Evolutionary conservation across 1,284 basidiomycete species (phyloP), one percentile per base, ranked within the genome.

Genomic region (Fomes fomentarius): DNA sequence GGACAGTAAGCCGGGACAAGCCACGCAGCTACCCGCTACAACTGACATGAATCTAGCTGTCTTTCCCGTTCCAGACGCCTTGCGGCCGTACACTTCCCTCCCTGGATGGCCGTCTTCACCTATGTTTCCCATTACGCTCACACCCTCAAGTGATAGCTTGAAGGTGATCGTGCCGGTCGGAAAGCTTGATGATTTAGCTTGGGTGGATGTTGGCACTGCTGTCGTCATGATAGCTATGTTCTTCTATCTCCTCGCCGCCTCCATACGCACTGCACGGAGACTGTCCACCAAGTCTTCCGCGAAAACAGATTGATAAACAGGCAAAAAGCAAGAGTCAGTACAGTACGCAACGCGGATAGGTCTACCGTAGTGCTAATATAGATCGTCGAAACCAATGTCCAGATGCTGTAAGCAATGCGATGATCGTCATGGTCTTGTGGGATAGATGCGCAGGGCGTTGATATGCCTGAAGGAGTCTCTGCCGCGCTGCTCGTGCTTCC

Each of bases 141-240:
- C 28, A 2, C 9, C 52, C 4, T n/a, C 56, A 17, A 19, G 15
- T 3, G 49, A 37, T 0, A n/a, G 14, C 7, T 14, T 56, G 12
- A 56, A 59, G 6, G 14, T 68, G 4, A 63, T 58, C 3, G 67
- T 78, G 4, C 80, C 80, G 0, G 71, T 76, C 0, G 80, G 78
- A 17, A 64, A 66, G 19, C 56, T 60, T 1, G 60, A 63, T 6
- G 73, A 81, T 57, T 61, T 80, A 1, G 55, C 61, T 0, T 61
- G 71, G 38, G 79, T 81, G 5, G 76, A 81, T 53, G 56, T 73
- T 25, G 69, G 76, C 17, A 81, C 79, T 0, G 69, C 71, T 1
- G 42, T 71, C 19, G 70, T 70, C 24, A 72, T 81, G 48, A 58
- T 78, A 25, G 45, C 66, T 19, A 71, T 71, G 50, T 79, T 78